Percentiles rank a stretch among this genome's conserved stretches.
phyloP scores from a whole-genome alignment of 768 basidiomycete genomes.

The Collybia mongolica region DNA sequence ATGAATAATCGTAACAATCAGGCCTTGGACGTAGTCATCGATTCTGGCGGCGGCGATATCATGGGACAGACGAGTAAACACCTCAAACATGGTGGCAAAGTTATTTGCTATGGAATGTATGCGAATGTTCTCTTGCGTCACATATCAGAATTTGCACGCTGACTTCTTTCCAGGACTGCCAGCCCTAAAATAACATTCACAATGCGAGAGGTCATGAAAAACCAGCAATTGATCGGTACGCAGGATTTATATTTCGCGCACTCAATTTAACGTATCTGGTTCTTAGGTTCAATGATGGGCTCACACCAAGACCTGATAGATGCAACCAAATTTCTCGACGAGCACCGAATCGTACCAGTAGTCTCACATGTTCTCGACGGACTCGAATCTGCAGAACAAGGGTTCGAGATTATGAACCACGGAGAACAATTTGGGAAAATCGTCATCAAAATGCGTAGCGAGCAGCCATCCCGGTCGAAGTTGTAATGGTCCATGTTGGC shows the following conservation, averaged over 20 bases:
- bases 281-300: conserved; percentile 82
- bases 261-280: conserved; percentile 1
- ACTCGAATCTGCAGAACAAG: conserved; percentile 59
- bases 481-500: no score
- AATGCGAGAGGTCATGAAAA: conserved; percentile 77
- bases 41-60: conserved; percentile 70
- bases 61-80: conserved; percentile 45
- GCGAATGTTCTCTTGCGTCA: conserved; percentile 10
- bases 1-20: conserved; percentile 23
- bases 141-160: background rate
- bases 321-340: conserved; percentile 66
- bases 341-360: conserved; percentile 68
- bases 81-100: conserved; percentile 55
- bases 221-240: conserved; percentile 72
- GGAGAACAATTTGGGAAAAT: conserved; percentile 81
- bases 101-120: conserved; percentile 70
- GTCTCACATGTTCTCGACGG: conserved; percentile 72
- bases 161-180: conserved; percentile 50
- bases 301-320: conserved; percentile 71
- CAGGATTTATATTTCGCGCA: conserved; percentile 1
- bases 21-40: conserved; percentile 60
- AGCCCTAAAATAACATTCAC: conserved; percentile 59
- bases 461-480: no score
- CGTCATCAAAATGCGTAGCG: conserved; percentile 46
- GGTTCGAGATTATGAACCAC: conserved; percentile 63